Conservation (phyloP, 2,329 filamentous ascomycete species). For the Xylariaceae sp. region DNA sequence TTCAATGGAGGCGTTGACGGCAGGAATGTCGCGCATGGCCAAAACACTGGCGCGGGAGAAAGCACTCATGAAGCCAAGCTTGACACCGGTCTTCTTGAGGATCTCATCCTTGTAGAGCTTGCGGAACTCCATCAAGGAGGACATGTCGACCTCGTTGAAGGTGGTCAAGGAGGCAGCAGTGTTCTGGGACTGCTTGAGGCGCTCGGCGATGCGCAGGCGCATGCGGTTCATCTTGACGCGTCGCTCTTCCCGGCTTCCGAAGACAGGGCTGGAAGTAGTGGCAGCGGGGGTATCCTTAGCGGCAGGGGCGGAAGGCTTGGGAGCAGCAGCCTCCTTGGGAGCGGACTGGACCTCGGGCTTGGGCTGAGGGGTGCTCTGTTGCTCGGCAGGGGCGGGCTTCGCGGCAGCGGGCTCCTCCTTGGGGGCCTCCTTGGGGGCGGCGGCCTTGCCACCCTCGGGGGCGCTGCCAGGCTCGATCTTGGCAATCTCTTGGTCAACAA, state of each 20-base stretch:
- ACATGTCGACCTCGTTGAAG: conserved; percentile 99
- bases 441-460: conserved; percentile 51
- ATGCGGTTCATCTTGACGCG: conserved; percentile 99
- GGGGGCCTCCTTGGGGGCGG: conserved; percentile 53
- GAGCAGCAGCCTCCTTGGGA: conserved; percentile 36
- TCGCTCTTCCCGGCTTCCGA: conserved; percentile 79
- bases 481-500: conserved; percentile 85
- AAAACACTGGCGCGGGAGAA: conserved; percentile 87
- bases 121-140: conserved; percentile 91
- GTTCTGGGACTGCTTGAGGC: conserved; percentile 98
- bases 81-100: conserved; percentile 92
- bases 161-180: conserved; percentile 95
- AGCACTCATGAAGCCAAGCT: conserved; percentile 99
- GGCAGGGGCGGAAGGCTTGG: conserved; percentile 36
- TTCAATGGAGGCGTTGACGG: conserved; percentile 94
- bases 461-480: conserved; percentile 75
- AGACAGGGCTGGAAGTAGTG: conserved; percentile 34
- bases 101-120: conserved; percentile 97
- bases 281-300: conserved; percentile 38
- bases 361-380: conserved; percentile 38
- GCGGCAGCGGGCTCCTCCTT: conserved; percentile 36
- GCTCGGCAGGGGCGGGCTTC: conserved; percentile 41
- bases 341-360: conserved; percentile 34
- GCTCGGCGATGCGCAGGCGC: conserved; percentile 94
- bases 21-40: conserved; percentile 91